Evolutionary conservation across 495 filamentous ascomycete species (phyloP), one percentile per base, ranked within the genome.

Genomic region (Penicillium cataractarum): DNA sequence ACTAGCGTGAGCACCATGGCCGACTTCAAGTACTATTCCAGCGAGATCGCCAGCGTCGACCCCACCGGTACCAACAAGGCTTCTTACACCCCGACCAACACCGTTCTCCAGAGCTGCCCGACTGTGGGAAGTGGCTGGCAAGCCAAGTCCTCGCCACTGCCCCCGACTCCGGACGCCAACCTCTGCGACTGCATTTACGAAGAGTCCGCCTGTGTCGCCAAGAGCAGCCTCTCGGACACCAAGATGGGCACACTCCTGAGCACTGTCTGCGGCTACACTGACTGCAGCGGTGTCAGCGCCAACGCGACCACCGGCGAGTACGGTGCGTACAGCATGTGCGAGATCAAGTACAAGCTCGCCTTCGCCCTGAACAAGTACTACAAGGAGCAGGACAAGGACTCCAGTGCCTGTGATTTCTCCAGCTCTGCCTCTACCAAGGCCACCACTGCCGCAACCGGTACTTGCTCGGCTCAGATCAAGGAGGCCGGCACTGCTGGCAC

Each of bases 251-350:
- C 79, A 2, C 84, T 96, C 48, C 96, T 98, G 76, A 81, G 78
- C 68, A 82, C 79, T 58, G 83, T 97, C 70, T 99, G 95, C 76
- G 85, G 86, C 58, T 68, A 74, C 60, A 82, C 75, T 35, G 78
- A 82, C 59, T 97, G 95, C 78, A 75, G 74, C 7, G 93, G 92
- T 42, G 89, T 98, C 72, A 74, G 74, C 48, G 77, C 82, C 65
- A 91, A 97, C 73, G 83, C 80, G 15, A 86, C 85, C 53, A 85
- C 82, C 22, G 95, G 92, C 53, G 79, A 79, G 24, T 99, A 96
- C 74, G 95, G 95, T 53, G 87, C 91, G 6, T 98, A 93, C 80
- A 86, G 87, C 75, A 96, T 97, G 91, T 99, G 95, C 82, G 84
- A 82, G 66, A 62, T 86, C 65, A 85, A 81, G 63, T 82, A 96